Evolutionary conservation across 768 basidiomycete species (phyloP).

Genomic region (Leccinum disarticulatum): DNA sequence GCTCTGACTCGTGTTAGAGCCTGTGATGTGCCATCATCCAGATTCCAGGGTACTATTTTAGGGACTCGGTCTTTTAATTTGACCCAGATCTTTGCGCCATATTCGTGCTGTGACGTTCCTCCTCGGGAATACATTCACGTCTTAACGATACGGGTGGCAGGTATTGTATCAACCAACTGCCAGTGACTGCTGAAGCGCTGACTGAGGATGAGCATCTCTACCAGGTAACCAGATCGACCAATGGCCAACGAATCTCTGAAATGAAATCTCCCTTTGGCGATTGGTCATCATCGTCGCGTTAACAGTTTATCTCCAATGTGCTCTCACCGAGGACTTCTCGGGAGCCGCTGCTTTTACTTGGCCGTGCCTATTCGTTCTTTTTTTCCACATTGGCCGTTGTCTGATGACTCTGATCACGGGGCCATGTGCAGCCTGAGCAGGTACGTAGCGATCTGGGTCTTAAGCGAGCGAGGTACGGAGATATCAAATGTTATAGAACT

Average conservation of each 20-base stretch:
- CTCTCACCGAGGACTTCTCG: not conserved
- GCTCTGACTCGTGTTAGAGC: not conserved
- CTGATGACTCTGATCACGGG: conserved; percentile 1
- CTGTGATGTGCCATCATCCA: not conserved
- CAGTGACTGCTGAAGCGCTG: not conserved
- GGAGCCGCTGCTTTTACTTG: not conserved
- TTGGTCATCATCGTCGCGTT: not conserved
- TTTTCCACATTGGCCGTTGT: not conserved
- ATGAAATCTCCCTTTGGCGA: too few species aligned
- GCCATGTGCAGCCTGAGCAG: not conserved
- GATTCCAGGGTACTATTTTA: too few species aligned
- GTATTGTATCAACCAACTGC: not conserved
- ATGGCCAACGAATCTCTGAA: not conserved
- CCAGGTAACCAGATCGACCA: not conserved
- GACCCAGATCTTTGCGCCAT: not conserved
- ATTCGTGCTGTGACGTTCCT: not conserved
- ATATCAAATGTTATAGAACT: not conserved
- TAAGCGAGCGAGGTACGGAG: not conserved
- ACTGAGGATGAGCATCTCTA: not conserved
- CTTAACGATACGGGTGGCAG: not conserved
- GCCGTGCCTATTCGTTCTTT: not conserved
- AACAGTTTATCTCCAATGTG: not conserved
- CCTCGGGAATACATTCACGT: conserved; percentile 5
- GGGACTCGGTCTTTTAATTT: not conserved
- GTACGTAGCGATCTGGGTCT: not conserved